Base-by-base conservation (phyloP, 371 early-diverging fungal species). In the Mortierella sp. region DNA sequence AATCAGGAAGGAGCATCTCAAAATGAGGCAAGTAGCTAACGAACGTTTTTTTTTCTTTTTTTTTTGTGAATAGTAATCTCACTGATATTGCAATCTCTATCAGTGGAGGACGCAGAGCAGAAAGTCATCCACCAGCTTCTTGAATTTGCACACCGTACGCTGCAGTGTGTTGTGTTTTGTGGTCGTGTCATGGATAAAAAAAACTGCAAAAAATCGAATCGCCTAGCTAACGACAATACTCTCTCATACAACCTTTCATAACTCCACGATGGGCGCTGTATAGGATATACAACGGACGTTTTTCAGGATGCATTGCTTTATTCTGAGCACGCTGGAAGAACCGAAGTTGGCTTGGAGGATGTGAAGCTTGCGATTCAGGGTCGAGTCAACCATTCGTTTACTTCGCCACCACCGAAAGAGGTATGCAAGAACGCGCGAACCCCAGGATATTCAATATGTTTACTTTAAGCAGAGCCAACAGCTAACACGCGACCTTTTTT, bases 81-180 rank as follows among this genome's bases (percentile, higher is more conserved):
- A 2, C 85, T 99, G 61, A 91, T 99, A 35, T 84, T 99, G 42
- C 92, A 96, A 74, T 93, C 97, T 2, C 88, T 95, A 32, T 98
- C 96, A 12, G 93, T 99, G 22, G 93, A 96, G 62, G 98, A 99
- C 66, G 98, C 95, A 80, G 98, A 99, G 76, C 98, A 98, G 12
- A 93, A 95, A 83, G 99, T 99, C 9, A 93, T 99, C 45, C 94
- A 95, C 64, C 98, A 98, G 84, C 85, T 99, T 56, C 86, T 99
- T 19, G 99, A 99, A 87, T 97, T 99, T 82, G 93, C 93, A 23
- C 95, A 97, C 85, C 81, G 87, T 82, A 77, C 13, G 63, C 35
- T 2, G 10, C 42, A 15, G 22, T 40, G 40, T 40, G 13, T 56
- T 32, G n/a, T 31, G 10, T 6, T 22, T 32, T 17, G 7, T 29